phyloP scores from a whole-genome alignment of 2,329 filamentous ascomycete species.

The Allantophomopsis cytisporea region DNA sequence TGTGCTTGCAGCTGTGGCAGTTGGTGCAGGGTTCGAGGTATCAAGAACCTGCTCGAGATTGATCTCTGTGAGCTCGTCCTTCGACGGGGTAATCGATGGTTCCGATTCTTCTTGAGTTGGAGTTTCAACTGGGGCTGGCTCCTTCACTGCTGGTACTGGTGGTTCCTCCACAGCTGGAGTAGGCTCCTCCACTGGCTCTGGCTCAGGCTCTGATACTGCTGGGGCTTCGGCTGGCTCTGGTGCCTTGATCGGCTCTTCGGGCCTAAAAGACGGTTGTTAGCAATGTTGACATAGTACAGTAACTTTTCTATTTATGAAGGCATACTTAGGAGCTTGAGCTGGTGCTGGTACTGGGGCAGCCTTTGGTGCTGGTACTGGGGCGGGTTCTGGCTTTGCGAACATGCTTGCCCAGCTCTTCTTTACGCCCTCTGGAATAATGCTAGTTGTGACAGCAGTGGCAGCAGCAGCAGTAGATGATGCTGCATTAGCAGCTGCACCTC shows the following conservation, averaged over 20 bases:
- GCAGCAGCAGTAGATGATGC: slow-evolving; percentile 23
- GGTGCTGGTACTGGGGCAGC: slow-evolving; percentile 28
- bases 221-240: slow-evolving; percentile 31
- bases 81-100: slow-evolving; percentile 50
- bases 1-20: slow-evolving; percentile 79
- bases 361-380: slow-evolving; percentile 28
- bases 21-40: slow-evolving; percentile 61
- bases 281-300: background rate
- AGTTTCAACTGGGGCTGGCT: slow-evolving; percentile 14
- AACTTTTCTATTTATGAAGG: too few relatives aligned
- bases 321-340: background rate
- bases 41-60: slow-evolving; percentile 89
- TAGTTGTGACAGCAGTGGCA: slow-evolving; percentile 20
- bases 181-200: slow-evolving; percentile 13
- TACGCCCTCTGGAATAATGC: slow-evolving; percentile 22
- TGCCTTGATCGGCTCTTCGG: slow-evolving; percentile 21
- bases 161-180: slow-evolving; percentile 20
- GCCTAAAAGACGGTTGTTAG: slow-evolving; percentile 10
- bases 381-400: slow-evolving; percentile 46
- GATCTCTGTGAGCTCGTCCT: slow-evolving; percentile 76
- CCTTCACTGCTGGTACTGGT: slow-evolving; percentile 21
- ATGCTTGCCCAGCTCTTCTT: slow-evolving; percentile 65
- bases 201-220: slow-evolving; percentile 11
- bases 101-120: slow-evolving; percentile 18
- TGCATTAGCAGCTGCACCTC: slow-evolving; percentile 21